These are phyloP conservation scores for Immersiporthe knoxdaviesiana DNA, from an alignment of 2,329 filamentous ascomycete species.

Conservation along the genomic window DNA sequence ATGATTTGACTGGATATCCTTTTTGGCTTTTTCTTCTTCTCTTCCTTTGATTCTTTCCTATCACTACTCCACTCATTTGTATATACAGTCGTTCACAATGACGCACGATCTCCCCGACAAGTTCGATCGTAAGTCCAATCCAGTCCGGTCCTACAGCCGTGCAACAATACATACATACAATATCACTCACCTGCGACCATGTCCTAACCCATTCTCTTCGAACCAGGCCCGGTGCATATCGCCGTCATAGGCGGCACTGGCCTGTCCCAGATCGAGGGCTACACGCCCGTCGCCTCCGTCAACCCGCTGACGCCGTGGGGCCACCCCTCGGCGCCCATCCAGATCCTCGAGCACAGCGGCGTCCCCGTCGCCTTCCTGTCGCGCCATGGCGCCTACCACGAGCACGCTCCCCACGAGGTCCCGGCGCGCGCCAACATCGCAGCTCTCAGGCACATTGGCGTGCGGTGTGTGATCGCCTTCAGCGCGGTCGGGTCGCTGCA, in stretches of 20 bases:
- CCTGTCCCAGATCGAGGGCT: constrained; percentile 83
- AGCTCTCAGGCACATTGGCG: constrained; percentile 88
- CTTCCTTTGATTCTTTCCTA: not conserved
- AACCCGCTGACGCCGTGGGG: constrained; percentile 88
- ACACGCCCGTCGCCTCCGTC: constrained; percentile 80
- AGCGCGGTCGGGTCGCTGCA: constrained; percentile 90
- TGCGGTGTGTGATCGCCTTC: constrained; percentile 91
- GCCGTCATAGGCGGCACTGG: constrained; percentile 94
- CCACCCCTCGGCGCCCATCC: constrained; percentile 72
- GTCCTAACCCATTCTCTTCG: constrained; percentile 19
- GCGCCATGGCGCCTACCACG: constrained; percentile 86
- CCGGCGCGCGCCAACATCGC: constrained; percentile 94
- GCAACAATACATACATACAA: not conserved
- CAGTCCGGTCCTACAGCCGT: not conserved
- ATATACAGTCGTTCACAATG: not conserved
- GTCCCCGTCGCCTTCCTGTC: constrained; percentile 89
- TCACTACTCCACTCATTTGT: not conserved
- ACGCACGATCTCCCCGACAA: constrained; percentile 57
- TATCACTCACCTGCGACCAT: not conserved
- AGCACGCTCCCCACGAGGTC: constrained; percentile 93
- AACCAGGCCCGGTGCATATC: constrained; percentile 71
- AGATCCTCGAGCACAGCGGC: constrained; percentile 84
- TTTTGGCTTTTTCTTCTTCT: not conserved
- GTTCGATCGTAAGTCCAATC: constrained; percentile 57
- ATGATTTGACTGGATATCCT: not conserved